Evolutionary conservation across 1,284 basidiomycete species (phyloP), one percentile per base, ranked within the genome.

Genomic region (Puccinia horiana): DNA sequence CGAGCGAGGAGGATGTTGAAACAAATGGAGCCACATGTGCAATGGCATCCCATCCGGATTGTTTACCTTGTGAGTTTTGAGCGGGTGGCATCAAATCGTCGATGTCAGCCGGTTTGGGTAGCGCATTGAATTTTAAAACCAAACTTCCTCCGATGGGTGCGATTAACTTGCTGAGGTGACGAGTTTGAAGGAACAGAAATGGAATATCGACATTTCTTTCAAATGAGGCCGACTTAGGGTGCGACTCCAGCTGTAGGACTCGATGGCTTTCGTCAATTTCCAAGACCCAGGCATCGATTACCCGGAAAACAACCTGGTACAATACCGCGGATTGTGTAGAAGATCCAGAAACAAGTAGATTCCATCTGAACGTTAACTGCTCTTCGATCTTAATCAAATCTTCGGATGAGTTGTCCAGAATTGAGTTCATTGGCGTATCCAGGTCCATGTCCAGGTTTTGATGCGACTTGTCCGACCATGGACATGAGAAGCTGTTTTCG

Each of bases 281-380:
- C n/a, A 76, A 70, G 26, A 82, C 52, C 81, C 73, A 82, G 12
- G 70, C 81, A 76, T 82, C 81, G 26, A 82, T 70, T 37, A 18
- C 47, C 61, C 81, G 58, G 20, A 14, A 63, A 49, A 76, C 73
- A 8, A 67, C 73, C 47, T 82, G 47, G 61, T 76, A 82, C 42
- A 52, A 76, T 29, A 76, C n/a, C 12, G 29, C 49, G 29, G 69
- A 37, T 16, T 1, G 40, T 14, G 37, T 37, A 35, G 73, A 49
- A 47, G 47, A 58, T 54, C n/a, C 26, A 40, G 72, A 75, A 2
- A 52, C 2, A n/a, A 54, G 63, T 12, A 72, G 20, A 44, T 76
- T 54, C 81, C 81, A 82, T 56, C 72, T 76, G 73, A 8, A 67
- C 42, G 73, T 76, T 11, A 82, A 61, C 29, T 70, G 73, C 58